phyloP scores from a whole-genome alignment of 2,329 filamentous ascomycete species.

The Talaromyces pinophilus region DNA sequence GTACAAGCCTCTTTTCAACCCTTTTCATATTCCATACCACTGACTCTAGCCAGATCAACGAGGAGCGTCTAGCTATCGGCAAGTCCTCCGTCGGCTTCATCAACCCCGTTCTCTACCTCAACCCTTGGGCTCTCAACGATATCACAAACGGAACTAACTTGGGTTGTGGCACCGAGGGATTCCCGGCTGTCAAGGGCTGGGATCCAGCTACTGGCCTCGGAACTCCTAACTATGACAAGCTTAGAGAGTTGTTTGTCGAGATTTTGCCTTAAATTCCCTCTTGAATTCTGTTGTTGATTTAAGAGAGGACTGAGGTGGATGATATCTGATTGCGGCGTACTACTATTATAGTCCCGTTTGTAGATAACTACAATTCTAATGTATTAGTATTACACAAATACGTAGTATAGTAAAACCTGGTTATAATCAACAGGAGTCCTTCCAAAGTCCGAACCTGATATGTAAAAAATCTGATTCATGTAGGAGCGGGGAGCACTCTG shows the following conservation, averaged over 20 bases:
- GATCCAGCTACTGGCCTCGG: slow-evolving; percentile 37
- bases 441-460: background rate
- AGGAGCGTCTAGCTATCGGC: slow-evolving; percentile 55
- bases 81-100: slow-evolving; percentile 56
- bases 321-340: background rate
- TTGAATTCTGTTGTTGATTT: background rate
- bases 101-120: slow-evolving; percentile 48
- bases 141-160: slow-evolving; percentile 44
- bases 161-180: slow-evolving; percentile 34
- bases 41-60: slow-evolving; percentile 55
- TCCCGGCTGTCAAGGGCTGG: slow-evolving; percentile 34
- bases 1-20: slow-evolving; percentile 13
- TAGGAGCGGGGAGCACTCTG: too few species aligned
- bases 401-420: background rate
- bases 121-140: slow-evolving; percentile 42
- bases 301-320: background rate
- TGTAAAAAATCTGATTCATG: too few species aligned
- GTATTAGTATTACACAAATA: background rate
- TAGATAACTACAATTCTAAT: background rate
- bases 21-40: background rate
- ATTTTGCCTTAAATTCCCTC: slow-evolving; percentile 6
- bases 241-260: slow-evolving; percentile 33
- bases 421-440: background rate
- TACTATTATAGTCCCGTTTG: background rate
- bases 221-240: slow-evolving; percentile 35